Conservation (phyloP, 257 asterid species). For the Misopates orontium region DNA sequence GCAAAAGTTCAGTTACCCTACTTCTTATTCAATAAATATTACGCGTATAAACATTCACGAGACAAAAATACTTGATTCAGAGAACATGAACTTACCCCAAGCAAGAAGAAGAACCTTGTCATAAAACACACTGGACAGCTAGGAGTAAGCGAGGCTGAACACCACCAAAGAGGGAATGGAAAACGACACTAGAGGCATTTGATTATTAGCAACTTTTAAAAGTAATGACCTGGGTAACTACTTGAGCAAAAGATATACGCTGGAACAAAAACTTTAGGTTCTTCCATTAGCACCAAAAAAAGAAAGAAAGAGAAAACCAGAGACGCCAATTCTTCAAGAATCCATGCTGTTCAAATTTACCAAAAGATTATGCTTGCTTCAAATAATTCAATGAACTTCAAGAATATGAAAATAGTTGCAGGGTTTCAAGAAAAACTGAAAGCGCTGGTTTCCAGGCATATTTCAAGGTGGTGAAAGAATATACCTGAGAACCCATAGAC, state of each 20-base stretch:
- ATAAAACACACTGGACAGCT: conserved; percentile 82
- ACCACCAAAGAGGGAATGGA: conserved; percentile 17
- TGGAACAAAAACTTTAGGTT: not conserved
- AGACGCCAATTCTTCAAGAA: too few relatives aligned
- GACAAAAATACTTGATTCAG: conserved; percentile 13
- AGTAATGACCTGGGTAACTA: too few relatives aligned
- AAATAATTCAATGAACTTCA: too few relatives aligned
- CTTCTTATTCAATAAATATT: too few relatives aligned
- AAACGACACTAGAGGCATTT: not conserved
- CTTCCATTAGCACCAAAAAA: not conserved
- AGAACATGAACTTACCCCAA: conserved; percentile 69
- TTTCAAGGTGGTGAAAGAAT: conserved; percentile 16
- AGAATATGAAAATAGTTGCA: not conserved
- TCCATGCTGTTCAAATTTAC: too few relatives aligned
- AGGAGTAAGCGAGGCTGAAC: conserved; percentile 93
- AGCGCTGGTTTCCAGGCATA: conserved; percentile 16
- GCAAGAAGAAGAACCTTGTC: conserved; percentile 97
- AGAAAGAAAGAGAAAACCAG: too few relatives aligned
- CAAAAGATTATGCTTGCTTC: not conserved
- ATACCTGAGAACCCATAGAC: too few relatives aligned
- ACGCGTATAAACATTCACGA: conserved; percentile 16
- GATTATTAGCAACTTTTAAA: too few relatives aligned
- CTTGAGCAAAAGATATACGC: too few relatives aligned
- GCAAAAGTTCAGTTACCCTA: too few relatives aligned
- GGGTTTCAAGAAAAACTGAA: not conserved